Evolutionary conservation across 768 basidiomycete species (phyloP), one percentile per base, ranked within the genome.

Genomic region (Lactarius sanguifluus): DNA sequence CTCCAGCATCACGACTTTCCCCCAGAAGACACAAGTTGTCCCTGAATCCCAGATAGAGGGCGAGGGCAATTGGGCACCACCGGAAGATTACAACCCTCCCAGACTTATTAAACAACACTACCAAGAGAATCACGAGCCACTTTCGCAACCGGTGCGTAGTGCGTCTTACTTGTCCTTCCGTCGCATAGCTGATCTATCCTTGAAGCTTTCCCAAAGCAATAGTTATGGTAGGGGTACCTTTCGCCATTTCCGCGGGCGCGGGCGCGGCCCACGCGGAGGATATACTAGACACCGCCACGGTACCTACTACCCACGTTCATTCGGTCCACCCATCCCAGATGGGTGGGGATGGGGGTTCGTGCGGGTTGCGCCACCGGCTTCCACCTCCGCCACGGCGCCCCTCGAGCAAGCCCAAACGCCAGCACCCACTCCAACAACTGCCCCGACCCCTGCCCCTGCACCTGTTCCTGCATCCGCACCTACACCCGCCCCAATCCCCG

Each of bases 141-240:
- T 25, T 23, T 50, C 18, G 32, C 62, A 59, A 15, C 66, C 62
- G 16, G 66, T 67, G 32, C 62, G 66, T 60, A 23, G 50, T 16
- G 23, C 23, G 20, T 28, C 34, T 32, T 30, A 28, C 10, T 12
- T 38, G 2, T 38, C 34, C 34, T 9, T 25, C 10, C 4, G 18
- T 62, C 1, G 15, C 55, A 20, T 38, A 25, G 6, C 56, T 32
- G 34, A 58, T 36, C 50, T 13, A 54, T 54, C 23, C 38, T 45
- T 28, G 3, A 59, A 43, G 3, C 13, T 1, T 7, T n/a, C 4
- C 0, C 18, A 64, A 52, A 23, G 34, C 28, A 57, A 25, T 30
- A 55, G 54, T n/a, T 56, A 50, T 47, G 1, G 15, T 15, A 38
- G 66, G 34, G 58, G 62, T 8, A 28, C 23, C 32, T 59, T 18